phyloP scores from a whole-genome alignment of 2,329 filamentous ascomycete species.

The Dendrostoma leiphaemia region DNA sequence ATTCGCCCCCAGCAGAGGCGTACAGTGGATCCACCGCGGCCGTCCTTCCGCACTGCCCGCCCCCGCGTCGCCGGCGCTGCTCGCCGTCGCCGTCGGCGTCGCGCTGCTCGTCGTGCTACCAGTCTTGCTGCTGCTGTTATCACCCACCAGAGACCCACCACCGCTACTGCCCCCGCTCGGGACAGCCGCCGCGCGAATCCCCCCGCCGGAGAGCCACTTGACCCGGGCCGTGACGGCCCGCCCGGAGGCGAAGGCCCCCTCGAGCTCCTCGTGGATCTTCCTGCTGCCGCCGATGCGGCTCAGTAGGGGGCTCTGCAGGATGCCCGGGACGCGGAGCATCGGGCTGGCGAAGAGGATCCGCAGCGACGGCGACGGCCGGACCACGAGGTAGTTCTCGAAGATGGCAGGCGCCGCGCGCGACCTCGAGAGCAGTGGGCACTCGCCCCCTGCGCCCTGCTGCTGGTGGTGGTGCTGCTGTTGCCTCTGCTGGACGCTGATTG shows the following conservation, averaged over 20 bases:
- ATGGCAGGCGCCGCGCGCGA: conserved; percentile 29
- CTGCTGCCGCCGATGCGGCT: conserved; percentile 50
- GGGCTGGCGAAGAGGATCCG: conserved; percentile 69
- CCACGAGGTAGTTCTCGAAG: conserved; percentile 60
- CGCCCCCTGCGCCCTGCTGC: neutral
- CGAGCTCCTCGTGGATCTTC: conserved; percentile 46
- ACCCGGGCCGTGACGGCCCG: conserved; percentile 74
- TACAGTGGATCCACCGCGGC: conserved; percentile 74
- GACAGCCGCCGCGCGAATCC: no score
- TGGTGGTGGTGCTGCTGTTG: conserved; percentile 5
- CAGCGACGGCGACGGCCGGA: conserved; percentile 63
- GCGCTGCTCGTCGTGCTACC: neutral
- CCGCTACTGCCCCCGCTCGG: conserved; percentile 3
- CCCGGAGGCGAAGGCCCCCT: conserved; percentile 62
- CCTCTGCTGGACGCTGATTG: neutral
- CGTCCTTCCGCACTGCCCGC: conserved; percentile 47
- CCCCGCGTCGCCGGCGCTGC: no score
- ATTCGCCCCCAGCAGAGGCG: conserved; percentile 65
- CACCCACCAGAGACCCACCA: neutral
- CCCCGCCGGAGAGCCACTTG: conserved; percentile 58
- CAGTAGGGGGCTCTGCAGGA: conserved; percentile 60
- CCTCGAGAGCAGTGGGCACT: no score
- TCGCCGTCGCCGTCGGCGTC: conserved; percentile 5
- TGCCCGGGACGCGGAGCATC: conserved; percentile 63
- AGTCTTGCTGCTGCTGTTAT: neutral